Evolutionary conservation across 805 yeast species (phyloP), one percentile per base, ranked within the genome.

Genomic region (Suhomyces kilbournensis): DNA sequence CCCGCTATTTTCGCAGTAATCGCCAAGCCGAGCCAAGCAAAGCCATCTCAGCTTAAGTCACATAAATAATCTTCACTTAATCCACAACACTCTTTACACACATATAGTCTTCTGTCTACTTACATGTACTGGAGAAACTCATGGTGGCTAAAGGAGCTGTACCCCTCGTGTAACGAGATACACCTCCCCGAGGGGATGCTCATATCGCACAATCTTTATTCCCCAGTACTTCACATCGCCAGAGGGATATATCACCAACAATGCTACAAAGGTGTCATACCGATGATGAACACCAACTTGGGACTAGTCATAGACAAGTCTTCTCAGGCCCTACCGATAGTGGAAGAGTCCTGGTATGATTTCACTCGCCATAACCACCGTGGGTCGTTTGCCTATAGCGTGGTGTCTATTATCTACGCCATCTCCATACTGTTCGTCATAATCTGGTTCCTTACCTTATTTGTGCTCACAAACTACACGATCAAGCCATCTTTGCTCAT

Each of bases 401-500:
- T 85, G 15, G 86, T 80, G 53, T 84, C 91, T 0, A 75, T 85
- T 38, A 70, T 86, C 1, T 83, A 84, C 61, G 78, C 88, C 0
- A 63, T 86, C 19, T 77, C 89, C 8, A 78, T 84, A 0, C 84
- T 86, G 63, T 81, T 86, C 6, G 86, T 86, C 17, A 78, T 86
- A 4, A 79, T 87, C 3, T 72, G 85, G 66, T 83, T 82, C 56
- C 69, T 85, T 22, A 83, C 91, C 0, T 67, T 88, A 8, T 77
- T 86, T 49, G 82, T 85, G 14, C 77, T 85, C 55, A 80, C 90
- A 7, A 85, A 83, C 61, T 82, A 83, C 49, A 81, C 86, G 9
- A 81, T 82, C 50, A 82, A 79, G 59, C 87, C 90, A 1, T 76
- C 88, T 9, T 57, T 72, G 49, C 61, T 84, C 30, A 68, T 85